Evolutionary conservation across 2,329 filamentous ascomycete species (phyloP).

Genomic region (Monosporascus cannonballus): DNA sequence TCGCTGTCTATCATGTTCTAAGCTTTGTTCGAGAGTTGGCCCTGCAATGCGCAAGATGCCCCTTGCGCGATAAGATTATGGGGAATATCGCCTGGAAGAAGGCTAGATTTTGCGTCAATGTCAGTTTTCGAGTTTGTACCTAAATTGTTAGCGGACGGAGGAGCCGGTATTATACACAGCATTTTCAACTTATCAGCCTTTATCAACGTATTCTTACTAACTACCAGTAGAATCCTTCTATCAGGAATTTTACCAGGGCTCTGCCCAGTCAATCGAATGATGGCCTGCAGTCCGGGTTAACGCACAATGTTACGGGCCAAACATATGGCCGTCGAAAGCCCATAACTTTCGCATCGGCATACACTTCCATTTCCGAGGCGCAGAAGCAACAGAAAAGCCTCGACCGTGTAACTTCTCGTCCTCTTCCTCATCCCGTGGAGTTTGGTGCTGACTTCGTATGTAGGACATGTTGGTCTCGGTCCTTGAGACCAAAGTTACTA

Average conservation of each 20-base stretch:
- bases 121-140: constrained; percentile 14
- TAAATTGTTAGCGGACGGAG: neutral
- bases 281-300: constrained; percentile 17
- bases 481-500: constrained; percentile 82
- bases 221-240: constrained; percentile 15
- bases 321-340: constrained; percentile 21
- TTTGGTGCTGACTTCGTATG: constrained; percentile 5
- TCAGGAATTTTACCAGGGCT: constrained; percentile 16
- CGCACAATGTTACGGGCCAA: constrained; percentile 14
- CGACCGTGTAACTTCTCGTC: constrained; percentile 36
- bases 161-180: neutral
- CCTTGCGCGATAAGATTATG: constrained; percentile 31
- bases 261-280: constrained; percentile 11
- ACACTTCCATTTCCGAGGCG: constrained; percentile 35
- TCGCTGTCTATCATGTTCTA: neutral
- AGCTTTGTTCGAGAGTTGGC: neutral
- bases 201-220: constrained; percentile 4
- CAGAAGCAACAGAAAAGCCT: constrained; percentile 41
- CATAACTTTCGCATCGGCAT: constrained; percentile 23
- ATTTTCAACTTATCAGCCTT: too few species aligned
- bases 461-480: constrained; percentile 84
- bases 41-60: constrained; percentile 12
- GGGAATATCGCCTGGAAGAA: constrained; percentile 34
- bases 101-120: constrained; percentile 29
- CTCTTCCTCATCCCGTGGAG: neutral